Evolutionary conservation across 2,329 filamentous ascomycete species (phyloP).

Genomic region (Microcyclospora pomicola): DNA sequence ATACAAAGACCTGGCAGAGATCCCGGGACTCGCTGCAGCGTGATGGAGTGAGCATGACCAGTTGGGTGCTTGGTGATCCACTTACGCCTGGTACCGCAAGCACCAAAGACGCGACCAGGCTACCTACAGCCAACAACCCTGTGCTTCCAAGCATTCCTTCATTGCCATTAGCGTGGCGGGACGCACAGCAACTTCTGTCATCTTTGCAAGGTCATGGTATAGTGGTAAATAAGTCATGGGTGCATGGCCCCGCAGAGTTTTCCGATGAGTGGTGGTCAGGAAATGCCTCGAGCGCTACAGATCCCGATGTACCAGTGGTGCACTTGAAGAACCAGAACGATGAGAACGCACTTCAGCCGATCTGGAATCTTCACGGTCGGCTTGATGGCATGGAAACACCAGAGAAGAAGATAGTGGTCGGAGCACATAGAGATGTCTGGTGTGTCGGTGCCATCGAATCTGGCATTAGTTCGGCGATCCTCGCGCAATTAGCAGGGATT

Average conservation of each 20-base stretch:
- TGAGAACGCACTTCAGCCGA: conserved; percentile 47
- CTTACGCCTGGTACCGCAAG: conserved; percentile 79
- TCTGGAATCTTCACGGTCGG: conserved; percentile 82
- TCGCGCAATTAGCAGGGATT: conserved; percentile 76
- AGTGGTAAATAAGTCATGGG: conserved; percentile 56
- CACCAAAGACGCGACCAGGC: conserved; percentile 48
- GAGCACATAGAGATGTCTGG: conserved; percentile 89
- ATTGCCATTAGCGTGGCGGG: conserved; percentile 76
- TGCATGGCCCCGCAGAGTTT: conserved; percentile 56
- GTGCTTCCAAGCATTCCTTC: conserved; percentile 77
- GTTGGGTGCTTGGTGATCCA: conserved; percentile 79
- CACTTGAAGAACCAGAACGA: conserved; percentile 66
- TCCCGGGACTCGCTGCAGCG: conserved; percentile 46
- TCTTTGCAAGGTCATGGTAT: conserved; percentile 62
- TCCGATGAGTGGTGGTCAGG: conserved; percentile 70
- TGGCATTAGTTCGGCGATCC: conserved; percentile 75
- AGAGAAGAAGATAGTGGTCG: conserved; percentile 74
- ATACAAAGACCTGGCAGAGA: conserved; percentile 33
- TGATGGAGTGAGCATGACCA: conserved; percentile 66
- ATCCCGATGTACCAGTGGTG: conserved; percentile 45
- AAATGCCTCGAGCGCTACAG: conserved; percentile 42
- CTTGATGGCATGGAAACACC: conserved; percentile 74
- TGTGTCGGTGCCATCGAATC: conserved; percentile 77
- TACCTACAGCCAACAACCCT: conserved; percentile 54
- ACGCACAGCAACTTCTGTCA: conserved; percentile 68